Evolutionary conservation across 2,329 filamentous ascomycete species (phyloP).

Genomic region (Talaromyces sp.): DNA sequence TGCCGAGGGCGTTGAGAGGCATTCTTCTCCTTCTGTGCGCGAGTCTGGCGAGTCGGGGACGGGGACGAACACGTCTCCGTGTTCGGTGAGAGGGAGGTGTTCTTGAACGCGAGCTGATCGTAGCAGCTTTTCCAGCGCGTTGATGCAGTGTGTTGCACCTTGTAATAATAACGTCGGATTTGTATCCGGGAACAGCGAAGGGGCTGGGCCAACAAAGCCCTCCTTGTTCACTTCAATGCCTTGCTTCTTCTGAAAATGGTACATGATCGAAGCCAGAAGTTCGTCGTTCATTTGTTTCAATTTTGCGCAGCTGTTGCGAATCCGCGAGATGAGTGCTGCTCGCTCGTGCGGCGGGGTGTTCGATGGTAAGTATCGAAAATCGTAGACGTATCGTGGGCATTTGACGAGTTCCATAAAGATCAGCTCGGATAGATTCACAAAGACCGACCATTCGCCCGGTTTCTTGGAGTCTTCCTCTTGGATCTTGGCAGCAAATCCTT

Average conservation of each 20-base stretch:
- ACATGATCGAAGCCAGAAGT: slow-evolving; percentile 9
- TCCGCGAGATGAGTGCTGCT: slow-evolving; percentile 3
- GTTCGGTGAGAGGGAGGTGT: neutral
- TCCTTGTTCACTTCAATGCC: slow-evolving; percentile 8
- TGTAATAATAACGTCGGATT: slow-evolving; percentile 11
- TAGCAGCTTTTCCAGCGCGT: slow-evolving; percentile 7
- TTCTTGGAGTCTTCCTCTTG: slow-evolving; percentile 11
- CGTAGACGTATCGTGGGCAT: slow-evolving; percentile 20
- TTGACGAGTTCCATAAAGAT: slow-evolving; percentile 22
- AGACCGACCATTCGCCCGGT: slow-evolving; percentile 20
- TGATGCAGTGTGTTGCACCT: slow-evolving; percentile 6
- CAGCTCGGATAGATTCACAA: slow-evolving; percentile 24
- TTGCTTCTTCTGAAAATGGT: slow-evolving; percentile 10
- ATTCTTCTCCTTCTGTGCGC: neutral
- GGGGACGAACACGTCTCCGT: neutral
- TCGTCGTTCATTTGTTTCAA: slow-evolving; percentile 4
- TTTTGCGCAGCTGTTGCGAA: slow-evolving; percentile 5
- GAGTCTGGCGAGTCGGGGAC: neutral
- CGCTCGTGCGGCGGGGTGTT: slow-evolving; percentile 2
- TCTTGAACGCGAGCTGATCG: neutral
- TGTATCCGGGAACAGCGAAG: slow-evolving; percentile 8
- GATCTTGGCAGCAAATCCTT: slow-evolving; percentile 16
- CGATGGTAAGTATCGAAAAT: slow-evolving; percentile 3
- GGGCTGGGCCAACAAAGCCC: slow-evolving; percentile 9
- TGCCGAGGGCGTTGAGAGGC: slow-evolving; percentile 6